phyloP scores from a whole-genome alignment of 1,284 basidiomycete species.

The Xanthoconium separans region DNA sequence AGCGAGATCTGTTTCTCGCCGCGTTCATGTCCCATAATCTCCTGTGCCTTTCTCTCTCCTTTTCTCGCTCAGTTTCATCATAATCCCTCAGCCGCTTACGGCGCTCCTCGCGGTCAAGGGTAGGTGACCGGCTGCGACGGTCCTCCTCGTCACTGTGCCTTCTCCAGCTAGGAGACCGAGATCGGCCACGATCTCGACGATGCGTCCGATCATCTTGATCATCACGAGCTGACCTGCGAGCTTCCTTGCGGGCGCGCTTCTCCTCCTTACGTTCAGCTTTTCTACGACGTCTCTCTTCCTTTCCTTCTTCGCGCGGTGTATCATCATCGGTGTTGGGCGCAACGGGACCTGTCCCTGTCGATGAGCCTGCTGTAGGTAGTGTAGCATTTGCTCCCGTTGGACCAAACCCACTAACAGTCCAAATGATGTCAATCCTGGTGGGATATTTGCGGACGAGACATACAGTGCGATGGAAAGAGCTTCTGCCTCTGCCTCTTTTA shows the following conservation, averaged over 20 bases:
- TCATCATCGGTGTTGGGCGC: slow-evolving; percentile 33
- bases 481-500: slow-evolving; percentile 88
- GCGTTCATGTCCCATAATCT: slow-evolving; percentile 50
- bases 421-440: slow-evolving; percentile 1
- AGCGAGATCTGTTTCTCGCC: slow-evolving; percentile 34
- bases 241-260: slow-evolving; percentile 52
- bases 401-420: slow-evolving; percentile 56
- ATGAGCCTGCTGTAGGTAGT: slow-evolving; percentile 12
- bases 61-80: slow-evolving; percentile 42
- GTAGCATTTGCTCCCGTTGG: slow-evolving; percentile 44
- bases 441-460: slow-evolving; percentile 26
- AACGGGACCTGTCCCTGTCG: slow-evolving; percentile 21
- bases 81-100: slow-evolving; percentile 34
- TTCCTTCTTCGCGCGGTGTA: slow-evolving; percentile 40
- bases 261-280: slow-evolving; percentile 64
- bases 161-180: slow-evolving; percentile 41
- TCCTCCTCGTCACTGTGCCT: slow-evolving; percentile 18
- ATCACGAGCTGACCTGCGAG: slow-evolving; percentile 38
- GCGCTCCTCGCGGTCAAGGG: slow-evolving; percentile 24
- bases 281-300: slow-evolving; percentile 54
- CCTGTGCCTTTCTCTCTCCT: slow-evolving; percentile 51
- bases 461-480: slow-evolving; percentile 79
- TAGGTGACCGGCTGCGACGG: slow-evolving; percentile 29
- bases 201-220: slow-evolving; percentile 28
- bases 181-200: slow-evolving; percentile 38